A percentile compares a stretch with the other conserved stretches of the same genome.
These are phyloP conservation scores for Oryza punctata DNA, from an alignment of 176 grass and related monocot species.

Conservation along the genomic window DNA sequence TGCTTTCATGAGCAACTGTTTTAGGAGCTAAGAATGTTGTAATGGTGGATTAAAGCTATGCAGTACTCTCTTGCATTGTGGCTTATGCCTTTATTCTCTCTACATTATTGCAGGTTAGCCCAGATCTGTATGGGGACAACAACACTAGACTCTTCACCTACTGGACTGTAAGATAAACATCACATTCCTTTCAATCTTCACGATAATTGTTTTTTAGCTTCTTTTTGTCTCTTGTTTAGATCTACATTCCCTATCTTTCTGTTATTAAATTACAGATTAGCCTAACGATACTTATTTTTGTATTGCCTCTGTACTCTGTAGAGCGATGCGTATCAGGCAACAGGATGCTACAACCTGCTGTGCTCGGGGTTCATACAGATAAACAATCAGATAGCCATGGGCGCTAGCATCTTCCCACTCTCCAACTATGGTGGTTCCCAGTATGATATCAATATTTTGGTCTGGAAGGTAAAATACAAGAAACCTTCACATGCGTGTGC, in stretches of 20 bases:
- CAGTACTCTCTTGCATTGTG: background rate
- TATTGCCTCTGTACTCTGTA: slow-evolving; percentile 51
- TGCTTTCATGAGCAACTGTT: slow-evolving; percentile 22
- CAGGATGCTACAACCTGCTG: slow-evolving; percentile 91
- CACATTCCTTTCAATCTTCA: slow-evolving; percentile 35
- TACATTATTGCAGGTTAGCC: slow-evolving; percentile 72
- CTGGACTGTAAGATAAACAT: slow-evolving; percentile 74
- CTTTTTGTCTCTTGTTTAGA: slow-evolving; percentile 35
- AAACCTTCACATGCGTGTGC: slow-evolving; percentile 49
- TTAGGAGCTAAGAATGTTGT: slow-evolving; percentile 40
- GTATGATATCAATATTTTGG: slow-evolving; percentile 84
- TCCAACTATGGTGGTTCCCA: slow-evolving; percentile 75
- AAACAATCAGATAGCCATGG: slow-evolving; percentile 90
- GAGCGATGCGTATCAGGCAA: slow-evolving; percentile 93
- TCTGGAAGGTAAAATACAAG: slow-evolving; percentile 92
- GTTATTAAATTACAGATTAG: background rate
- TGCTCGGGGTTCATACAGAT: slow-evolving; percentile 91
- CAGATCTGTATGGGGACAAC: slow-evolving; percentile 85
- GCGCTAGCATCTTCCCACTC: slow-evolving; percentile 83
- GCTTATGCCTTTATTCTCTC: slow-evolving; percentile 24
- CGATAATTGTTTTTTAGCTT: slow-evolving; percentile 18
- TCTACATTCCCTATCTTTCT: slow-evolving; percentile 17
- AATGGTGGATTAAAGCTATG: background rate
- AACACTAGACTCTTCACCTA: slow-evolving; percentile 91
- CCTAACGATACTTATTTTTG: slow-evolving; percentile 31